Evolutionary conservation across 306 rosid genomes (phyloP).

Genomic region (Corylus avellana): DNA sequence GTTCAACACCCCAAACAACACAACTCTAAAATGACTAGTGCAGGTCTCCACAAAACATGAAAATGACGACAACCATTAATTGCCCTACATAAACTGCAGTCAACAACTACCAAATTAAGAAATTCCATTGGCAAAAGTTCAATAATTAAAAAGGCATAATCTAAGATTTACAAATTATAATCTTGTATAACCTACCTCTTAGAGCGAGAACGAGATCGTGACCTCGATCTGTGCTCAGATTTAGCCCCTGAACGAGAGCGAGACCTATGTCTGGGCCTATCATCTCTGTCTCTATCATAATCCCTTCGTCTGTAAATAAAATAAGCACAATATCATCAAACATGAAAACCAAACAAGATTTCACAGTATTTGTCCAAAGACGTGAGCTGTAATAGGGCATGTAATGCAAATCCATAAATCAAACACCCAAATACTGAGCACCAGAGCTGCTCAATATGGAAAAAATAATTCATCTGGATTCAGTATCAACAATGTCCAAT

Average conservation of each 20-base stretch:
- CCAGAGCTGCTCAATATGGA: neutral
- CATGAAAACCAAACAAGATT: neutral
- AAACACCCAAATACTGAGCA: neutral
- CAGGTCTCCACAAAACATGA: neutral
- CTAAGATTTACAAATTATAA: neutral
- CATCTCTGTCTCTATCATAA: constrained; percentile 72
- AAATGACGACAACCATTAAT: neutral
- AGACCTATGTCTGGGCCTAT: constrained; percentile 66
- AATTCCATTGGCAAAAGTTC: neutral
- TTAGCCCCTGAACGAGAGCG: constrained; percentile 59
- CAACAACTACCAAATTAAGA: neutral
- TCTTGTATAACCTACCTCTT: constrained; percentile 59
- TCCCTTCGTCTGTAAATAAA: constrained; percentile 66
- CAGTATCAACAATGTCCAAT: neutral
- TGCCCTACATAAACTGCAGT: neutral
- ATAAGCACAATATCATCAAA: constrained; percentile 1
- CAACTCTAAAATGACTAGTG: neutral
- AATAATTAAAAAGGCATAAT: neutral
- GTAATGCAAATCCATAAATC: neutral
- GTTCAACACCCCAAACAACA: neutral
- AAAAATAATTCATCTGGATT: neutral
- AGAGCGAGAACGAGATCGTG: constrained; percentile 92
- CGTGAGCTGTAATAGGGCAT: too few species aligned
- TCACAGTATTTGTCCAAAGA: neutral
- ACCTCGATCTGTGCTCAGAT: constrained; percentile 78